Evolutionary conservation across 1,284 basidiomycete species (phyloP).

Genomic region (Laetiporus sulphureus): DNA sequence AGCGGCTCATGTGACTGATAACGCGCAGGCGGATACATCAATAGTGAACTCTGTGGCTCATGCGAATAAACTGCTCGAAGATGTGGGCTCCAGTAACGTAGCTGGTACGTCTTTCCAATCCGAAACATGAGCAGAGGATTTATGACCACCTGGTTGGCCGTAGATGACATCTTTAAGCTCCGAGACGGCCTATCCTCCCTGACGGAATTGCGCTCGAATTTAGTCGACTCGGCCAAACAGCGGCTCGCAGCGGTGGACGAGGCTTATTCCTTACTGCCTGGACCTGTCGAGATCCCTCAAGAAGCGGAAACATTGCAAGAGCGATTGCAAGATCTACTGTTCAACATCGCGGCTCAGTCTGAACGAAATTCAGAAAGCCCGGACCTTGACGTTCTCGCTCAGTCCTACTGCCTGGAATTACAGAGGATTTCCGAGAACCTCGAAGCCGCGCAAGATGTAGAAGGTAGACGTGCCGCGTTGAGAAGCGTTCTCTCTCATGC

Average conservation of each 20-base stretch:
- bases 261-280: conserved; percentile 2
- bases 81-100: not conserved
- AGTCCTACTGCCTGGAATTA: conserved; percentile 12
- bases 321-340: conserved; percentile 7
- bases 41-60: not conserved
- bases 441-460: not conserved
- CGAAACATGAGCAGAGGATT: no score
- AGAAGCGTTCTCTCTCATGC: conserved; percentile 1
- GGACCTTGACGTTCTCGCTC: no score
- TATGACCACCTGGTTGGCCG: no score
- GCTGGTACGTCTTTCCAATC: no score
- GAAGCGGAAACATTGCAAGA: conserved; percentile 6
- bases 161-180: not conserved
- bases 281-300: conserved; percentile 2
- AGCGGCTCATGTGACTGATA: not conserved
- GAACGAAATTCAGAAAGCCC: no score
- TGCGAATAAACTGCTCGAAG: not conserved
- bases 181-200: not conserved
- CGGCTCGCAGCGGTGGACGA: conserved; percentile 2
- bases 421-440: conserved; percentile 8
- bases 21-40: not conserved
- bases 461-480: not conserved
- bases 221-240: conserved; percentile 1
- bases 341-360: no score
- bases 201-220: not conserved